These are phyloP conservation scores for Metschnikowia borealis DNA, from an alignment of 805 yeast species.

Conservation along the genomic window DNA sequence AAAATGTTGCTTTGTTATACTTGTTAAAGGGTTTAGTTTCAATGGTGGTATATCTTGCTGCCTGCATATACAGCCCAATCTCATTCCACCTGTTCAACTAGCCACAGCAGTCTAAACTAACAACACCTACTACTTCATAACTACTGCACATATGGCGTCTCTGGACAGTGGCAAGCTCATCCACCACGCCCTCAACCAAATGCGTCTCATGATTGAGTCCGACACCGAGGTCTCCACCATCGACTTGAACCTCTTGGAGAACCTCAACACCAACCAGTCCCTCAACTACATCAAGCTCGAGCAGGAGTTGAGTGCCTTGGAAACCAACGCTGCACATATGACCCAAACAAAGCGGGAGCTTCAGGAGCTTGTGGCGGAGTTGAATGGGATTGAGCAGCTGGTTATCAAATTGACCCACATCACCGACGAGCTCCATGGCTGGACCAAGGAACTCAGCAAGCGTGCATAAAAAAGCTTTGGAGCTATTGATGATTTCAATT, in stretches of 20 bases:
- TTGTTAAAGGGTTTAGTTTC: no score
- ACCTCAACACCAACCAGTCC: constrained; percentile 56
- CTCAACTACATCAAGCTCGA: constrained; percentile 46
- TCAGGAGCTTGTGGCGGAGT: constrained; percentile 17
- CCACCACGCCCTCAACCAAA: constrained; percentile 27
- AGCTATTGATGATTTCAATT: no score
- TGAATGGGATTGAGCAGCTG: constrained; percentile 29
- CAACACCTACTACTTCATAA: not conserved
- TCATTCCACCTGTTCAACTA: not conserved
- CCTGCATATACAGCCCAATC: not conserved
- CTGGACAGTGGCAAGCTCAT: constrained; percentile 28
- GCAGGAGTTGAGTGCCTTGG: constrained; percentile 40
- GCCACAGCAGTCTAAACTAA: not conserved
- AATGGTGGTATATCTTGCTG: no score
- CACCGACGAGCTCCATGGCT: constrained; percentile 8
- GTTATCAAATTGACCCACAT: constrained; percentile 43
- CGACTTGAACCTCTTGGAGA: constrained; percentile 48
- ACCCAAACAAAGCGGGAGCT: constrained; percentile 23
- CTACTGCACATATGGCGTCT: constrained; percentile 17
- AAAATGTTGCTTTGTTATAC: no score
- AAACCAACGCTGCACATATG: constrained; percentile 35
- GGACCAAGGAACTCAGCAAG: constrained; percentile 7
- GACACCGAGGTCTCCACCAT: constrained; percentile 41
- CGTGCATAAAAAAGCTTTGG: not conserved
- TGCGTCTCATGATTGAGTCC: constrained; percentile 33